Base-by-base conservation (phyloP, 2,329 filamentous ascomycete genomes). In the Drechslerella coelobrocha region DNA sequence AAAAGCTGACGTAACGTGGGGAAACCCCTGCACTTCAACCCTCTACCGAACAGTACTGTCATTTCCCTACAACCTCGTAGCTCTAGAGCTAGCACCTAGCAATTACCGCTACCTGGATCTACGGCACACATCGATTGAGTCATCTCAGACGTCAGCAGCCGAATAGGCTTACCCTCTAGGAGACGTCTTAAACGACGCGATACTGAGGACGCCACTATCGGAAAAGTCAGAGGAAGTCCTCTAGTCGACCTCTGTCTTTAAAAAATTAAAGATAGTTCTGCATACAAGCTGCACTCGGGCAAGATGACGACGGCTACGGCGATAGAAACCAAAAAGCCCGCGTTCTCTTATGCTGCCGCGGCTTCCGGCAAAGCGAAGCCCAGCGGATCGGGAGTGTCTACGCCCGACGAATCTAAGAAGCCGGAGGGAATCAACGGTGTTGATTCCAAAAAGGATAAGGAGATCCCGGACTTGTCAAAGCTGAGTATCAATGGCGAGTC, bases 391-490 rank as follows among this genome's bases (percentile, higher is more conserved):
- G 62, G 60, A 50, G 23, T 50, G 14, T 60, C 60, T 9, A 60
- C 71, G 27, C 61, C 66, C 12, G 66, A 63, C 29, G 66, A 71
- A 52, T 43, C 59, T 17, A 71, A 60, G 39, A 71, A 71, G 19
- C 34, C 53, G 29, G 54, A 60, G 43, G 59, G 57, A 37, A 73
- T 73, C 37, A 77, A 78, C 68, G 75, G 75, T 41, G 75, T 76
- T 12, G 79, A 81, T 52, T 62, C 68, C 24, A 81, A 80, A 73
- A 79, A 79, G 19, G 73, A 80, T 73, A 79, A 79, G 19, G 73
- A 78, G 26, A 82, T 53, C 10, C 45, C 45, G 17, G 65, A 69
- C 34, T 43, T 69, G 34, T 71, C 66, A n/a, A 59, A 63, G 39
- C 39, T 63, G 17, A 71, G 27, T 26, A 60, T 63, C 34, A 60